A percentile compares a stretch with the other conserved stretches of the same genome.
Evolutionary conservation across 352 stramenopile genomes (phyloP).

Genomic region (Globisporangium cederbergense): DNA sequence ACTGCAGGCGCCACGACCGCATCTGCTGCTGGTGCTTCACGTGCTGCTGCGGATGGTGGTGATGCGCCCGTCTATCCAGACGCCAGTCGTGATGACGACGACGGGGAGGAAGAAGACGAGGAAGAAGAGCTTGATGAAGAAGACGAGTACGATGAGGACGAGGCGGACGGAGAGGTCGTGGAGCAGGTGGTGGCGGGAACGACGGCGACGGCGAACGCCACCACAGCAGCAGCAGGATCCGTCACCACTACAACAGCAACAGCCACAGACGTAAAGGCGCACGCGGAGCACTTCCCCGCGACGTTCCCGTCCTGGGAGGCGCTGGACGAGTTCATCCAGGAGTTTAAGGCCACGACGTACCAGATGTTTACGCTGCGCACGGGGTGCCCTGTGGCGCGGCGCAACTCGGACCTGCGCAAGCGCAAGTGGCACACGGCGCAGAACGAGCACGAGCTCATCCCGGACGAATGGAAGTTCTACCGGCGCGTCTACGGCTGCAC

Average conservation of each 20-base stretch:
- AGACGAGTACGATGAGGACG: neutral
- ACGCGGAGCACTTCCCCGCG: slow-evolving; percentile 18
- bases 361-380: slow-evolving; percentile 29
- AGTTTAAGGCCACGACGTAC: slow-evolving; percentile 2
- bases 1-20: neutral
- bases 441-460: slow-evolving; percentile 5
- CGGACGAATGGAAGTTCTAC: slow-evolving; percentile 4
- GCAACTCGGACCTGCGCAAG: neutral
- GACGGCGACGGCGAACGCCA: too few relatives aligned
- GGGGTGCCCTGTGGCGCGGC: neutral
- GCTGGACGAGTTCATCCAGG: slow-evolving; percentile 2
- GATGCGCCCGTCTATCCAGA: neutral
- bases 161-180: neutral
- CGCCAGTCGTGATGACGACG: neutral
- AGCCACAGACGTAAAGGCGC: neutral
- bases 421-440: neutral
- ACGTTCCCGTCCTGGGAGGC: slow-evolving; percentile 48
- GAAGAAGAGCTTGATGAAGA: neutral
- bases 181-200: too few relatives aligned
- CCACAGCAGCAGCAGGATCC: too few relatives aligned
- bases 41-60: neutral
- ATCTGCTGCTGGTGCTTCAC: neutral
- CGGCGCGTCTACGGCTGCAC: slow-evolving; percentile 5
- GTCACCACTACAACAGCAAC: too few relatives aligned
- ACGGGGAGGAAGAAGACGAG: neutral